Conservation (phyloP, 176 grass and related monocot species). For the Hyparrhenia diplandra region DNA sequence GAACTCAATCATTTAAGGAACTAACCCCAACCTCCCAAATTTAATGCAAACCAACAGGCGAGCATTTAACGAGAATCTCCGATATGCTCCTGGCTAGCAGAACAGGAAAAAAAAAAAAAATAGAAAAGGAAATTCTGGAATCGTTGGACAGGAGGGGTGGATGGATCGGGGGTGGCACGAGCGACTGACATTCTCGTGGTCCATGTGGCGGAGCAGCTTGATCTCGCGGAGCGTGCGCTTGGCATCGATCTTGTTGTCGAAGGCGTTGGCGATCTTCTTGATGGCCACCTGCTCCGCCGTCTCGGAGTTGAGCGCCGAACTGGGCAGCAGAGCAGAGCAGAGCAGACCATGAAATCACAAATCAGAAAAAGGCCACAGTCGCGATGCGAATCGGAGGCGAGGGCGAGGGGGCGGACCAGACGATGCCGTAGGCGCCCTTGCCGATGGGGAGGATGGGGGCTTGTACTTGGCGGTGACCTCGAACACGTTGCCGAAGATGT, state of each 20-base stretch:
- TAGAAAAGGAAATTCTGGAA: neutral
- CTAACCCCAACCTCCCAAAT: slow-evolving; percentile 25
- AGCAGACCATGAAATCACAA: neutral
- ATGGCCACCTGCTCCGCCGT: slow-evolving; percentile 96
- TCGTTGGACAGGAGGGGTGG: neutral
- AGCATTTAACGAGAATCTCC: slow-evolving; percentile 16
- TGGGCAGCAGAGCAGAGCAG: neutral
- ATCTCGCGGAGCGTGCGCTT: slow-evolving; percentile 98
- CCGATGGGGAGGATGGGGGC: slow-evolving; percentile 93
- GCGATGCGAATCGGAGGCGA: neutral
- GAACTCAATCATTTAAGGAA: slow-evolving; percentile 34
- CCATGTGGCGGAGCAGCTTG: slow-evolving; percentile 98
- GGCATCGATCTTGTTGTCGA: slow-evolving; percentile 98
- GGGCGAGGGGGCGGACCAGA: slow-evolving; percentile 41
- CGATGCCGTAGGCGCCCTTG: slow-evolving; percentile 98
- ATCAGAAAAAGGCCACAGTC: neutral
- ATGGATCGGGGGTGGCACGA: neutral
- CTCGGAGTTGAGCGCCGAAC: slow-evolving; percentile 91
- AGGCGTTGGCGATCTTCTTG: slow-evolving; percentile 99
- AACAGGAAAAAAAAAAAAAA: neutral
- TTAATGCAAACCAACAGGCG: slow-evolving; percentile 29
- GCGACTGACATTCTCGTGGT: slow-evolving; percentile 89
- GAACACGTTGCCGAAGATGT: slow-evolving; percentile 97
- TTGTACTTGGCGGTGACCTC: slow-evolving; percentile 91
- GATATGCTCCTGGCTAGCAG: neutral